These are phyloP conservation scores for Plantago rigida DNA, from an alignment of 305 asterid species.

Conservation along the genomic window DNA sequence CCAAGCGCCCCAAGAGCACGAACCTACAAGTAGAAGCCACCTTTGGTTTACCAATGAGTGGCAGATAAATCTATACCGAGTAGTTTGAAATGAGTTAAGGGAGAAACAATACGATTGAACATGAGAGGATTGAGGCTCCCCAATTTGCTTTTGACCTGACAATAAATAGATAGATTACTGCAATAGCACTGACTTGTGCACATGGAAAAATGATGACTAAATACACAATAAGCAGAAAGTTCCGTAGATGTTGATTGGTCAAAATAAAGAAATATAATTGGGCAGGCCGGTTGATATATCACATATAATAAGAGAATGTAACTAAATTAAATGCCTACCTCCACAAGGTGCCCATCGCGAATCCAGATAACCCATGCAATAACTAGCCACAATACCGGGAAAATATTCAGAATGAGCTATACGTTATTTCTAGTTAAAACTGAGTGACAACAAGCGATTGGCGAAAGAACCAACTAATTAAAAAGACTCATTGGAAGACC, in stretches of 20 bases:
- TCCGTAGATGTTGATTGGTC: background rate
- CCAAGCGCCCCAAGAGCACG: constrained; percentile 83
- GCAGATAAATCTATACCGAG: constrained; percentile 10
- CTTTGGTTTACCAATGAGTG: constrained; percentile 6
- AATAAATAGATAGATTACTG: constrained; percentile 15
- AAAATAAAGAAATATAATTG: constrained; percentile 1
- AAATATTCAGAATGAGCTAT: constrained; percentile 17
- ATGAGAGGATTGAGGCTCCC: constrained; percentile 62
- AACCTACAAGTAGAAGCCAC: constrained; percentile 46
- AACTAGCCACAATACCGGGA: constrained; percentile 40
- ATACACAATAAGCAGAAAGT: background rate
- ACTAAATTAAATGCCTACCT: constrained; percentile 46
- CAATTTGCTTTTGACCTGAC: constrained; percentile 67
- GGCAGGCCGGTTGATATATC: constrained; percentile 6
- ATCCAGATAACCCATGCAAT: constrained; percentile 83
- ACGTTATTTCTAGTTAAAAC: constrained; percentile 3
- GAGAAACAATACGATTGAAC: constrained; percentile 54
- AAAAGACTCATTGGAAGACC: background rate
- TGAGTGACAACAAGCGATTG: background rate
- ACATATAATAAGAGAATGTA: constrained; percentile 11
- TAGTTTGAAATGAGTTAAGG: constrained; percentile 21
- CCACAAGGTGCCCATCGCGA: constrained; percentile 84
- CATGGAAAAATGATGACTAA: background rate
- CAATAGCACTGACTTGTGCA: background rate
- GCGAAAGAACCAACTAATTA: background rate